Base-by-base conservation (phyloP, 1,284 basidiomycete species). In the Leccinum holopus region DNA sequence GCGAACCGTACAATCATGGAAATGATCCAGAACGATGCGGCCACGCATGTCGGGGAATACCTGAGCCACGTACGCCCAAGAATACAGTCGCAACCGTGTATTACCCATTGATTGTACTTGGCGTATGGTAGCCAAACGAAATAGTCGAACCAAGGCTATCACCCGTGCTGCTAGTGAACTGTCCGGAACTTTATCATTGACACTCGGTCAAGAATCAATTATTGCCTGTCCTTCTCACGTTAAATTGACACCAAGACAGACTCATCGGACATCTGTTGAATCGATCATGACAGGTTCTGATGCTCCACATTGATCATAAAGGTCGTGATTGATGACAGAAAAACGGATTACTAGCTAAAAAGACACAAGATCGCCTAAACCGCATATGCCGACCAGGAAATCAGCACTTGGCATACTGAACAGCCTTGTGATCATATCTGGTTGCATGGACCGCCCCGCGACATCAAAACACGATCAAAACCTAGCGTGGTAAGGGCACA, bases 1-100 rank as follows among this genome's bases (percentile, higher is more conserved):
- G 75, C 76, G 76, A 65, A 77, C 72, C 2, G 77, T 78, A 51
- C 74, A 78, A 57, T 77, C 75, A 25, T 78, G 78, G 78, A 78
- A 76, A 58, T 74, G 68, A 74, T 54, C 28, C 25, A 52, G 21
- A n/a, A 52, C 25, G 11, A 52, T 52, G 25, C 14, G 49, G 49
- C n/a, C 4, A 37, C 10, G 10, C 25, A 55, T 16, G 30, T 30
- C 8, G 35, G 39, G 35, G 10, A 41, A 28, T 28, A 18, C 39
- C 32, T 51, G 28, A 58, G 37, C 10, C 12, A 51, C 12, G 12
- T 52, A 58, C 41, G 32, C 30, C 8, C 10, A 21, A 47, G 30
- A 60, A 54, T 49, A 56, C 53, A 44, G 21, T 18, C 55, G 65
- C 32, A 49, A 21, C 18, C 53, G 61, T 54, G n/a, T 54, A 62